Evolutionary conservation across 106 monocot species (phyloP), one percentile per base, ranked within the genome.

Genomic region (Dendrobium nobile): DNA sequence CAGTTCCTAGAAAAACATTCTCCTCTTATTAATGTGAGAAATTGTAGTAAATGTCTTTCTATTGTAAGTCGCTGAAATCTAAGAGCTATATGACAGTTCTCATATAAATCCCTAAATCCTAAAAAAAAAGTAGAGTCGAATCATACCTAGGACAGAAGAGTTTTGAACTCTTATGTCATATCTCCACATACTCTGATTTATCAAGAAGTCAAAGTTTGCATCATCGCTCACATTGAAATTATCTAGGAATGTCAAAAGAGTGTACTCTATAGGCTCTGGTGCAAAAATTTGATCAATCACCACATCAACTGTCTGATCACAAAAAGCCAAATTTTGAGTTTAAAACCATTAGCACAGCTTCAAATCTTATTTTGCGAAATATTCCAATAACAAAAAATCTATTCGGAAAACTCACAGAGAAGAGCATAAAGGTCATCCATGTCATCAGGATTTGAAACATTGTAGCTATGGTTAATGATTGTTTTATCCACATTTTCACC

Each of bases 401-500:
- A 5, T 41, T n/a, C 0, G 20, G 16, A 74, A 44, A 42, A 85
- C 91, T 88, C 96, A 76, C 92, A 88, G 47, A 98, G 97, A 47
- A 98, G 88, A n/a, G 94, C 97, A 82, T 94, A 89, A 51, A 94
- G 91, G 79, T 85, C 87, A 3, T 98, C 97, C 89, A 90, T 89
- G 77, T 94, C 96, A 79, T 92, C 94, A 19, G 96, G 88, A 27
- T 80, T 83, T 28, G 93, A 92, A 76, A 82, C 78, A 77, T 94
- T 92, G 82, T 89, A 97, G 65, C 85, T 92, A 72, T 84, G 89
- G 78, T 37, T 37, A 37, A 1, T 37, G 37, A 37, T 37, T 37
- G 37, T 37, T 37, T 37, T 3, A 37, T 37, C 93, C 40, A 92
- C 27, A 41, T 86, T 92, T 77, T 97, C 96, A 33, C 92, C 96